Conservation (phyloP, 345 rosid genomes). For the Salix exigua region DNA sequence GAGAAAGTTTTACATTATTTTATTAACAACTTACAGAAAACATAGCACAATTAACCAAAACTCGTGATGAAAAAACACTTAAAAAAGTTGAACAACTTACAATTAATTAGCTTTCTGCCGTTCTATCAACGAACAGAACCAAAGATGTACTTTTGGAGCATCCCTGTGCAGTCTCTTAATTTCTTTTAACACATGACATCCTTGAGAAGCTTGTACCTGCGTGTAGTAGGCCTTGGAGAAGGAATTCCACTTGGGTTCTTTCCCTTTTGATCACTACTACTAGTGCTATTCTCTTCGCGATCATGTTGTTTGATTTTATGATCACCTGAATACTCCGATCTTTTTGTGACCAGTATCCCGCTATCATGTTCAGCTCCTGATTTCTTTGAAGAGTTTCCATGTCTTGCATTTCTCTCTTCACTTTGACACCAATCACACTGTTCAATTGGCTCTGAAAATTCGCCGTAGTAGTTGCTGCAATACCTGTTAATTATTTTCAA, state of each 20-base stretch:
- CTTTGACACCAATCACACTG: constrained; percentile 91
- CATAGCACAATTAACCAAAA: not conserved
- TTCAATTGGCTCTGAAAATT: constrained; percentile 53
- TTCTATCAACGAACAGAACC: constrained; percentile 10
- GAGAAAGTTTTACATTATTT: constrained; percentile 27
- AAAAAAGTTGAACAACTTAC: not conserved
- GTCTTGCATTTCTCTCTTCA: constrained; percentile 47
- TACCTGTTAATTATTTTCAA: constrained; percentile 42
- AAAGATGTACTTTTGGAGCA: not conserved
- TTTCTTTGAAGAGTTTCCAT: constrained; percentile 46
- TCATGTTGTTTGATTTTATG: constrained; percentile 53
- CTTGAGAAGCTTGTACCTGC: constrained; percentile 99
- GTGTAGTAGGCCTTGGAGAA: constrained; percentile 72
- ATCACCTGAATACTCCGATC: constrained; percentile 56
- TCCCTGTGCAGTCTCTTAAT: not conserved
- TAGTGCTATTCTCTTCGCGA: constrained; percentile 32
- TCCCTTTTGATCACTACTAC: constrained; percentile 38
- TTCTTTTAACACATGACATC: constrained; percentile 79
- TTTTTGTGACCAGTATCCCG: constrained; percentile 34
- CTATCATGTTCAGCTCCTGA: constrained; percentile 27
- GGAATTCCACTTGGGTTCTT: constrained; percentile 52
- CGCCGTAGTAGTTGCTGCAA: constrained; percentile 84
- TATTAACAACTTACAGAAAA: constrained; percentile 33
- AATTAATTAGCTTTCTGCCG: constrained; percentile 12
- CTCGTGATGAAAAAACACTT: not conserved